A percentile compares a stretch with the other conserved stretches of the same genome.
These are phyloP conservation scores for Psilocybe tampanensis DNA, from an alignment of 768 basidiomycete species.

Conservation along the genomic window DNA sequence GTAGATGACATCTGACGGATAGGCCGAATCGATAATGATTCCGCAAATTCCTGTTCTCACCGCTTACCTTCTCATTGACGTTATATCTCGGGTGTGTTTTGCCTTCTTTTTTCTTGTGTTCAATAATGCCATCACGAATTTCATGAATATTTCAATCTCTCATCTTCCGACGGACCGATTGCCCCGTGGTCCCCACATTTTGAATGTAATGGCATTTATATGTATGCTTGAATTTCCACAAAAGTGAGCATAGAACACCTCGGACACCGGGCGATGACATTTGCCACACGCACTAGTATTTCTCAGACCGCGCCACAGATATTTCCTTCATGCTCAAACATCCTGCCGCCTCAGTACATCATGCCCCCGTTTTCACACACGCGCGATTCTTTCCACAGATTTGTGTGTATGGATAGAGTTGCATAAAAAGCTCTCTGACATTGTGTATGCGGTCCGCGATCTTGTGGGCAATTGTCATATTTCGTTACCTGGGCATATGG, in stretches of 20 bases:
- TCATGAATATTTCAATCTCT: background rate
- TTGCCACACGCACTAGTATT: background rate
- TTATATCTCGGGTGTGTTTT: slow-evolving; percentile 8
- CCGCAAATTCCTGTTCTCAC: slow-evolving; percentile 5
- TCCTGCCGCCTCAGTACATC: background rate
- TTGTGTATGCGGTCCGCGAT: too few species aligned
- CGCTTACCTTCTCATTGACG: background rate
- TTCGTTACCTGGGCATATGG: too few species aligned
- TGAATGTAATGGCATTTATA: too few species aligned
- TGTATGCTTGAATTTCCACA: too few species aligned
- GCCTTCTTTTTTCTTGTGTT: background rate
- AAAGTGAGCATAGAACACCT: too few species aligned
- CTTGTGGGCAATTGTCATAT: too few species aligned
- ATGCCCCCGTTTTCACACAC: background rate
- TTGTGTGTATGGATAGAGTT: too few species aligned
- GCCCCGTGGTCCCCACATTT: background rate
- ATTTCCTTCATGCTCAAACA: background rate
- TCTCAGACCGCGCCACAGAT: background rate
- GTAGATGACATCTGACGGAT: slow-evolving; percentile 8
- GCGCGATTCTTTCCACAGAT: background rate
- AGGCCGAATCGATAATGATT: background rate
- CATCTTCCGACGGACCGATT: background rate
- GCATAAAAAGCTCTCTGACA: too few species aligned
- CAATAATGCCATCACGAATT: slow-evolving; percentile 3
- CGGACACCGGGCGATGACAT: too few species aligned